Evolutionary conservation across 169 alveolate genomes (phyloP), one percentile per base, ranked within the genome.

Genomic region (Plasmodium yoelii): DNA sequence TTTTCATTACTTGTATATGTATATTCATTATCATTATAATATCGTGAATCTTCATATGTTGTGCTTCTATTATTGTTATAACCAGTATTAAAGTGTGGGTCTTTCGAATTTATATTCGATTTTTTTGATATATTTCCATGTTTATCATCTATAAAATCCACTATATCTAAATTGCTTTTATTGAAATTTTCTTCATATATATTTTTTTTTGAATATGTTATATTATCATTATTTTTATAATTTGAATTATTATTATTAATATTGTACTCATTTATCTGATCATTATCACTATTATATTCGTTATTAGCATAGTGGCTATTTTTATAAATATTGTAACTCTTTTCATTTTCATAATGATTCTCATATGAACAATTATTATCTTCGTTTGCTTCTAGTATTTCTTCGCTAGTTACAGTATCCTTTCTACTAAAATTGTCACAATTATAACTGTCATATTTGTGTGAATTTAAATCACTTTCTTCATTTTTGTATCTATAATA

Each of bases 381-480:
- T 19, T 73, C 71, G 19, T 28, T 59, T n/a, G 3, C 19, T 5
- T 56, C 39, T 6, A 57, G 13, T 2, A 42, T 55, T 61, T 73
- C 87, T 28, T 73, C 87, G 24, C 87, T 73, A 2, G 87, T 73
- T 12, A 73, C 39, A 13, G 87, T 73, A 13, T 73, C 87, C 60
- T 57, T 73, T 15, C 87, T 56, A 15, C 87, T 73, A n/a, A 73
- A 49, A 73, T 42, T 39, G 7, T 73, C 87, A 18, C 71, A 56
- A 28, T 73, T 57, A 57, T 56, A 46, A 24, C 47, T 55, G 28
- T 13, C 71, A 57, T 73, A 13, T 73, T 73, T 49, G 12, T 73
- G 34, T 24, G 42, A 8, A 57, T 73, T 73, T 7, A 57, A 73
- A 73, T 18, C 26, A 5, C 65, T n/a, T 15, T 57, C 13, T 19